Evolutionary conservation across 2,329 filamentous ascomycete genomes (phyloP).

Genomic region (Epichloe gansuensis): DNA sequence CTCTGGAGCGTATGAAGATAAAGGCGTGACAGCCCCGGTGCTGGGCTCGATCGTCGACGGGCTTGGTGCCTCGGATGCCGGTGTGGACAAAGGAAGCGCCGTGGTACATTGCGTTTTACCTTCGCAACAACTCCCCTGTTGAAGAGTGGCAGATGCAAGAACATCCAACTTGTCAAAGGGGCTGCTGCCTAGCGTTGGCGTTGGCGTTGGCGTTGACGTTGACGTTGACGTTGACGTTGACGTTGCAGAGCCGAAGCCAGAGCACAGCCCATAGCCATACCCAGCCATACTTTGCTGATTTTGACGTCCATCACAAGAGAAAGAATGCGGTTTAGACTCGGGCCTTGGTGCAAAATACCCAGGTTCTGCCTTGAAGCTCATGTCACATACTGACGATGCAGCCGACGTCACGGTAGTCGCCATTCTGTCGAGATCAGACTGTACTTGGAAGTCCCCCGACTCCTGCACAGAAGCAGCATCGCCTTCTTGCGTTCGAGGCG

Average conservation of each 20-base stretch:
- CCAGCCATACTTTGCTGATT: background rate
- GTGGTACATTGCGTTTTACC: constrained; percentile 12
- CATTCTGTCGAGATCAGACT: background rate
- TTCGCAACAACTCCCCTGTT: constrained; percentile 14
- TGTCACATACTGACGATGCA: background rate
- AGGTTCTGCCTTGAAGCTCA: background rate
- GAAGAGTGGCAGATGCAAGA: constrained; percentile 24
- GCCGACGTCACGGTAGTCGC: background rate
- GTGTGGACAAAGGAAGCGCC: constrained; percentile 8
- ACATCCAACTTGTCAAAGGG: constrained; percentile 25
- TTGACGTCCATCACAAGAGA: background rate
- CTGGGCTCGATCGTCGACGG: constrained; percentile 11
- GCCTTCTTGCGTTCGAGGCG: background rate
- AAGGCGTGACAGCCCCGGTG: constrained; percentile 11
- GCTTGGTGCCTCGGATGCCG: constrained; percentile 13
- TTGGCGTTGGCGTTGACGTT: background rate
- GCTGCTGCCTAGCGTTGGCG: constrained; percentile 5
- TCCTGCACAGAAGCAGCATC: background rate
- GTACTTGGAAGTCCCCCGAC: background rate
- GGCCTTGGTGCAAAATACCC: background rate
- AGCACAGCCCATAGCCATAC: background rate
- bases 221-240: background rate
- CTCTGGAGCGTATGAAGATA: constrained; percentile 7
- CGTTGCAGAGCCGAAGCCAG: background rate
- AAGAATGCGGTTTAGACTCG: background rate